Evolutionary conservation across 352 stramenopile genomes (phyloP), one percentile per base, ranked within the genome.

Genomic region (Bremia lactucae): DNA sequence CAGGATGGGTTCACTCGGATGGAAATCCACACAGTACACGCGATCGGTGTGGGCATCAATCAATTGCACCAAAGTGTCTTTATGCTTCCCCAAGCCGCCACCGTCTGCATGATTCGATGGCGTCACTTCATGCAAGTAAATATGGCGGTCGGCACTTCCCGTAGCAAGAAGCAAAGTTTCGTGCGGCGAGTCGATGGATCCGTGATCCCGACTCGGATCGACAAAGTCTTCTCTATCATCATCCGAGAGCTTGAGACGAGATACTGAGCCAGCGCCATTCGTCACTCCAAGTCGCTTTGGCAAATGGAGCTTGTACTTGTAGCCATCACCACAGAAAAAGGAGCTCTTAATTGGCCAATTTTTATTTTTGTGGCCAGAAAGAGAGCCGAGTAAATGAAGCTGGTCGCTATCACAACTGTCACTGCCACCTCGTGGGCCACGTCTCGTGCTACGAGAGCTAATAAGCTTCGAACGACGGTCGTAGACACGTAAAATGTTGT

Each of bases 331-430:
- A 26, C 77, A 72, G 58, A 93, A 94, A 49, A 94, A 94, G 2
- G 75, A 77, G 51, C 79, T 92, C 50, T 89, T 90, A 47, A 94
- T 92, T 6, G 82, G 82, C 82, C 82, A 94, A 51, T 93, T 92
- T 59, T 91, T 94, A 65, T 90, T 94, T 52, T 88, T 90, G 58
- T 94, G 79, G 36, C 82, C 73, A 23, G 72, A 78, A 14, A 92
- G 74, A 39, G 72, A 79, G 50, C 75, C 86, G 14, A 78, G 68
- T 16, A 92, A 53, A 38, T 89, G 76, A 52, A 92, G 71, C 42
- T 83, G 76, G 45, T 92, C 79, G 29, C 75, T 67, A 15, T 76
- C 71, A 31, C 69, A 54, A 2, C 55, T 72, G 39, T 73, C 75
- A 31, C 37, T 49, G 14, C 45, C 26, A 25, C 46, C 59, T 25